phyloP scores from a whole-genome alignment of 73 alveolate genomes.

The Paramecium tetraurelia region DNA sequence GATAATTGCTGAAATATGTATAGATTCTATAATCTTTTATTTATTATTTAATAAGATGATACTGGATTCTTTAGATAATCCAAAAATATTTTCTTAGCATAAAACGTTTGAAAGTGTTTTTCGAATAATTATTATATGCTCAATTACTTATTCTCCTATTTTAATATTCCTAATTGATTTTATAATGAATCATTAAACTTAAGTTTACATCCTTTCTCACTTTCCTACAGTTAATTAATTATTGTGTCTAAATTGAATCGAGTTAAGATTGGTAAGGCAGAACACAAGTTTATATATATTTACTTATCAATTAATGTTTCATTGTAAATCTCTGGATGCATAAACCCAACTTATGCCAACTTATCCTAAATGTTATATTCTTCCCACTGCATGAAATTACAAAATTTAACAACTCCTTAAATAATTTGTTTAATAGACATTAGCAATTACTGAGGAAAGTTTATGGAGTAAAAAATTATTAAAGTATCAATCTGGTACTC shows the following conservation, averaged over 20 bases:
- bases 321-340: not conserved
- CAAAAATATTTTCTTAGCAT: not conserved
- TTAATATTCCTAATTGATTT: conserved; percentile 5
- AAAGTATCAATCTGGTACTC: not conserved
- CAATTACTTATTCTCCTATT: not conserved
- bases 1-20: not conserved
- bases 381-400: not conserved
- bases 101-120: not conserved
- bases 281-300: not conserved
- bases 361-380: not conserved
- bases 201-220: not conserved
- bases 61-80: not conserved
- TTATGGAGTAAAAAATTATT: not conserved
- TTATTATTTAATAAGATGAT: not conserved
- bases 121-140: not conserved
- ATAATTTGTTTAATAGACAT: not conserved
- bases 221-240: not conserved
- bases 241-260: not conserved
- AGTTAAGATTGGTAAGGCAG: not conserved
- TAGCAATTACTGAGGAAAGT: not conserved
- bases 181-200: not conserved
- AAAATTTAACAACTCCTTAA: not conserved
- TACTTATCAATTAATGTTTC: not conserved
- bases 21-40: not conserved
- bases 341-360: not conserved